phyloP scores from a whole-genome alignment of 306 rosid species.

The Cicer judaicum region DNA sequence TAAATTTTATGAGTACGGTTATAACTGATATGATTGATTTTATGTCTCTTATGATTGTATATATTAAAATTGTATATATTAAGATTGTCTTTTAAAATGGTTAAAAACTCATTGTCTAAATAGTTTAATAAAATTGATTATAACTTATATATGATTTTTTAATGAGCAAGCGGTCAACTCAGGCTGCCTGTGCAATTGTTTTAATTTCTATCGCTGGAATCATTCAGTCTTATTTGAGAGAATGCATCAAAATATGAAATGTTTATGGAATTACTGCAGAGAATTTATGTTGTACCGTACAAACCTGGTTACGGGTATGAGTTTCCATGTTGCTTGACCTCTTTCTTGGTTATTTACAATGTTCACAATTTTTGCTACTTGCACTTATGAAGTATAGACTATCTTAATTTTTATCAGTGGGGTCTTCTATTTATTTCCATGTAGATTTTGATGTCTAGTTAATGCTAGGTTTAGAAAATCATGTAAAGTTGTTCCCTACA shows the following conservation, averaged over 20 bases:
- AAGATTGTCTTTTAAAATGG: no score
- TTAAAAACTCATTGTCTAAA: no score
- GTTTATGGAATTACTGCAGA: neutral
- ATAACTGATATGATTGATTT: no score
- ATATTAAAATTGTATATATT: no score
- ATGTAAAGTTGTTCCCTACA: neutral
- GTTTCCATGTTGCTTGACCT: neutral
- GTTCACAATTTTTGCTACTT: slow-evolving; percentile 2
- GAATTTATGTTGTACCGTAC: no score
- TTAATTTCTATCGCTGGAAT: neutral
- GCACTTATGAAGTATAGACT: slow-evolving; percentile 10
- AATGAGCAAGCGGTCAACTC: no score
- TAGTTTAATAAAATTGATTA: no score
- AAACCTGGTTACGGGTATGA: neutral
- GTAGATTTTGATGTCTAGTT: slow-evolving; percentile 27
- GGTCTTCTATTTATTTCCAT: neutral
- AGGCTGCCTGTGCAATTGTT: no score
- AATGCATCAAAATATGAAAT: slow-evolving; percentile 8
- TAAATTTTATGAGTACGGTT: no score
- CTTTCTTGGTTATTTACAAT: neutral
- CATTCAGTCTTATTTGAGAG: neutral
- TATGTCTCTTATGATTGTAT: neutral
- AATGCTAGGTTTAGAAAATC: slow-evolving; percentile 1
- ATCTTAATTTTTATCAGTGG: neutral
- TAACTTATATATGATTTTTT: no score